Evolutionary conservation across 768 basidiomycete genomes (phyloP).

Genomic region (Leccinum rimulosum): DNA sequence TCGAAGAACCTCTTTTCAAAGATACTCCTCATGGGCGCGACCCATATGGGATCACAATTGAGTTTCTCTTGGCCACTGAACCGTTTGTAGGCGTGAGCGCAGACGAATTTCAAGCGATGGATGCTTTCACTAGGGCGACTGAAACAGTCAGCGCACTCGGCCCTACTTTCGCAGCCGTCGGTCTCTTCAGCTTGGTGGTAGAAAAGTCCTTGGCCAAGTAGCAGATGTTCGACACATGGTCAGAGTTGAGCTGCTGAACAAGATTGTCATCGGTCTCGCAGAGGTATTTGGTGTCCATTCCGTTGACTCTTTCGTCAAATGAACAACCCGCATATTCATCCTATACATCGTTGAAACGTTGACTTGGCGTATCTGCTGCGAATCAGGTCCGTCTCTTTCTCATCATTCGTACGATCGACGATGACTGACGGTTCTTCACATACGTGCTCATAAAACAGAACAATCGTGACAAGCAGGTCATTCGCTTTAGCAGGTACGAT

Average conservation of each 20-base stretch:
- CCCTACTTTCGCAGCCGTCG: not conserved
- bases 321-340: not conserved
- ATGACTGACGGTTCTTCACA: not conserved
- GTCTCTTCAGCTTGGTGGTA: not conserved
- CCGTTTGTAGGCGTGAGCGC: not conserved
- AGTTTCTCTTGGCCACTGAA: not conserved
- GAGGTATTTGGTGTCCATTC: not conserved
- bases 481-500: no score
- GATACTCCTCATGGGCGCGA: not conserved
- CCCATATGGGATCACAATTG: not conserved
- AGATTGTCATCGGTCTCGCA: not conserved
- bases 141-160: not conserved
- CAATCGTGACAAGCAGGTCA: not conserved
- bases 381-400: not conserved
- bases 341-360: not conserved
- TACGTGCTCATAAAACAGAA: not conserved
- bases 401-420: not conserved
- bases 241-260: not conserved
- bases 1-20: not conserved
- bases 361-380: not conserved
- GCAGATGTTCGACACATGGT: not conserved
- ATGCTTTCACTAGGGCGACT: not conserved
- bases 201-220: not conserved
- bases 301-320: not conserved
- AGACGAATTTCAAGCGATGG: not conserved